Conservation (phyloP, 2,329 filamentous ascomycete genomes). For the Cladorrhinum sp. region DNA sequence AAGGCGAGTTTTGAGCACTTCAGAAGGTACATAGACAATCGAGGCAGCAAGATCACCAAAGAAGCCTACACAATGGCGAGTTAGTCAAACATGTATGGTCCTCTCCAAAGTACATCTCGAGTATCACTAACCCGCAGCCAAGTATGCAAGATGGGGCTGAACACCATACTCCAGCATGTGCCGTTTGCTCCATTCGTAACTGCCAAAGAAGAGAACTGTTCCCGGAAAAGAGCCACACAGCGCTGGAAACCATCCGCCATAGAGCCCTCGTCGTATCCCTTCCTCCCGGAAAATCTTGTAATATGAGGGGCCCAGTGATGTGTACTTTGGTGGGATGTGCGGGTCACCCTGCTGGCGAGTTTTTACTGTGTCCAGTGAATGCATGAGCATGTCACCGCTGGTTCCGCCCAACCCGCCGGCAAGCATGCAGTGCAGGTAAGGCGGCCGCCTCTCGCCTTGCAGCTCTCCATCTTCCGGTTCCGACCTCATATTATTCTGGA, state of each 20-base stretch:
- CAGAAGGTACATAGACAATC: slow-evolving; percentile 91
- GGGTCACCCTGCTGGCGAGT: slow-evolving; percentile 96
- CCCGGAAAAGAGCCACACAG: slow-evolving; percentile 90
- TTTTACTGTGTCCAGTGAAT: slow-evolving; percentile 97
- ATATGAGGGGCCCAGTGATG: slow-evolving; percentile 85
- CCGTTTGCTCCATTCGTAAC: slow-evolving; percentile 93
- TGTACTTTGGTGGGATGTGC: slow-evolving; percentile 88
- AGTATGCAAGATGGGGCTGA: slow-evolving; percentile 78
- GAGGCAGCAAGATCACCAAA: slow-evolving; percentile 89
- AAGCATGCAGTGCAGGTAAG: slow-evolving; percentile 80
- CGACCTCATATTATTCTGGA: slow-evolving; percentile 37
- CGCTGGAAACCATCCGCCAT: slow-evolving; percentile 89
- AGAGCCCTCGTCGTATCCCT: slow-evolving; percentile 79
- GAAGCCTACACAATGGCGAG: slow-evolving; percentile 58
- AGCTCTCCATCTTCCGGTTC: slow-evolving; percentile 44
- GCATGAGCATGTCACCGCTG: slow-evolving; percentile 96
- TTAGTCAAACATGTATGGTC: slow-evolving; percentile 4
- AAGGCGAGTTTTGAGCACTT: slow-evolving; percentile 94
- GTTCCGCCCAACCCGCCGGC: slow-evolving; percentile 90
- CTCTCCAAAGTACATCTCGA: neutral
- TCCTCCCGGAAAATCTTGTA: slow-evolving; percentile 91
- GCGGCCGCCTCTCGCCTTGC: slow-evolving; percentile 53
- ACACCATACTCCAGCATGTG: slow-evolving; percentile 81
- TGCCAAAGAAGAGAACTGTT: slow-evolving; percentile 92
- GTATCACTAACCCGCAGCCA: slow-evolving; percentile 65